phyloP scores from a whole-genome alignment of 495 filamentous ascomycete species.

The Tuber indicum region DNA sequence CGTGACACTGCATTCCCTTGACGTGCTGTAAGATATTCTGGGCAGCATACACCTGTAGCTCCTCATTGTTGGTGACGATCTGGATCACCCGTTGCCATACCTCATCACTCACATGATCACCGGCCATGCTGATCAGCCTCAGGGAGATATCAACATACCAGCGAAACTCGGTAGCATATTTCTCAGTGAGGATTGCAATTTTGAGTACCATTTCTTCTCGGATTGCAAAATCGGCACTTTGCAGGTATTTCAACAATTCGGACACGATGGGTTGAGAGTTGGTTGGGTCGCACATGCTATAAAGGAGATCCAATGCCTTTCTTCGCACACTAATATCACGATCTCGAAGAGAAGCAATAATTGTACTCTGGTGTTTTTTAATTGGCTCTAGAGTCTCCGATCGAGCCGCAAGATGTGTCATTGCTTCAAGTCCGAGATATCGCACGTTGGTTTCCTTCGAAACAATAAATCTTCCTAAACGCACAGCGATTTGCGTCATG shows the following conservation, averaged over 20 bases:
- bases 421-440: slow-evolving; percentile 92
- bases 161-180: slow-evolving; percentile 95
- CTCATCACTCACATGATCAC: slow-evolving; percentile 98
- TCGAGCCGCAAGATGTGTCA: slow-evolving; percentile 95
- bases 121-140: slow-evolving; percentile 89
- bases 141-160: slow-evolving; percentile 99
- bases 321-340: slow-evolving; percentile 94
- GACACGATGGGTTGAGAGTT: slow-evolving; percentile 90
- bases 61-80: slow-evolving; percentile 99
- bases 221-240: slow-evolving; percentile 94
- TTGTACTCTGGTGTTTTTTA: slow-evolving; percentile 95
- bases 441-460: slow-evolving; percentile 96
- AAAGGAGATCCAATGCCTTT: slow-evolving; percentile 91
- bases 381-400: slow-evolving; percentile 95
- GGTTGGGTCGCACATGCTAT: slow-evolving; percentile 97
- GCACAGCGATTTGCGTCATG: slow-evolving; percentile 94
- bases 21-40: slow-evolving; percentile 84
- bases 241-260: slow-evolving; percentile 88
- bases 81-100: slow-evolving; percentile 99
- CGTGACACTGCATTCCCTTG: slow-evolving; percentile 87
- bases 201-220: slow-evolving; percentile 99
- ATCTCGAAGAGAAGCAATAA: slow-evolving; percentile 87
- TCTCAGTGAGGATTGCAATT: slow-evolving; percentile 95
- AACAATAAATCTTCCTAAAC: slow-evolving; percentile 91
- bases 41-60: slow-evolving; percentile 92